Conservation (phyloP, 805 yeast species). For the Wickerhamomyces silvicola region DNA sequence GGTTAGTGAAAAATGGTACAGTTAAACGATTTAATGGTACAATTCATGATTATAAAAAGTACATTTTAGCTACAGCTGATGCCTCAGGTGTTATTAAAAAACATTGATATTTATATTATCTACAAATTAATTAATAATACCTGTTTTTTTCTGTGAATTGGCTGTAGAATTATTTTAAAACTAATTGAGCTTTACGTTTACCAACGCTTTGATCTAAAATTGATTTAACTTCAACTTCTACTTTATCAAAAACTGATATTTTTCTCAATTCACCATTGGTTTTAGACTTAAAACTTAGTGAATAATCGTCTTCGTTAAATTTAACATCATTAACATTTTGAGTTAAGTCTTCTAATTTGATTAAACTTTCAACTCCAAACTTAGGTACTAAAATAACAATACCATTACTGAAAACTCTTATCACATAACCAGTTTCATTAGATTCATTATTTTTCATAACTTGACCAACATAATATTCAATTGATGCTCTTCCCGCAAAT, state of each 20-base stretch:
- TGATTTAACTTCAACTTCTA: constrained; percentile 75
- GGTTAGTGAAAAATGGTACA: constrained; percentile 84
- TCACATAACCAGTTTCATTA: constrained; percentile 82
- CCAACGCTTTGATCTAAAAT: constrained; percentile 83
- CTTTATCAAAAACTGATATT: constrained; percentile 76
- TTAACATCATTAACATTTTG: constrained; percentile 56
- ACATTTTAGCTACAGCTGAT: constrained; percentile 73
- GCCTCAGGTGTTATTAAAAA: constrained; percentile 85
- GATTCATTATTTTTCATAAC: constrained; percentile 83
- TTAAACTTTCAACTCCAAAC: constrained; percentile 92
- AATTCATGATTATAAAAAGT: constrained; percentile 84
- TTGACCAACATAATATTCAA: constrained; percentile 97
- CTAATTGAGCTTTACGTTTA: constrained; percentile 82
- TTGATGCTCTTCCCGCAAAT: constrained; percentile 97
- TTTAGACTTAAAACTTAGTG: constrained; percentile 50
- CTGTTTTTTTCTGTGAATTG: too few relatives aligned
- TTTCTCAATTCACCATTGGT: constrained; percentile 39
- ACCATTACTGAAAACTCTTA: constrained; percentile 91
- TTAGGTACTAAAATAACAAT: constrained; percentile 91
- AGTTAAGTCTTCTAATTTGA: constrained; percentile 67
- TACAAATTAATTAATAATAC: too few relatives aligned
- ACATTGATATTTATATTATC: constrained; percentile 39
- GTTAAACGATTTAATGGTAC: constrained; percentile 75
- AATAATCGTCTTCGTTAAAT: constrained; percentile 74
- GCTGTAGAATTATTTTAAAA: constrained; percentile 42